Base-by-base conservation (phyloP, 176 grass and related monocot genomes). In the Paspalum notatum region DNA sequence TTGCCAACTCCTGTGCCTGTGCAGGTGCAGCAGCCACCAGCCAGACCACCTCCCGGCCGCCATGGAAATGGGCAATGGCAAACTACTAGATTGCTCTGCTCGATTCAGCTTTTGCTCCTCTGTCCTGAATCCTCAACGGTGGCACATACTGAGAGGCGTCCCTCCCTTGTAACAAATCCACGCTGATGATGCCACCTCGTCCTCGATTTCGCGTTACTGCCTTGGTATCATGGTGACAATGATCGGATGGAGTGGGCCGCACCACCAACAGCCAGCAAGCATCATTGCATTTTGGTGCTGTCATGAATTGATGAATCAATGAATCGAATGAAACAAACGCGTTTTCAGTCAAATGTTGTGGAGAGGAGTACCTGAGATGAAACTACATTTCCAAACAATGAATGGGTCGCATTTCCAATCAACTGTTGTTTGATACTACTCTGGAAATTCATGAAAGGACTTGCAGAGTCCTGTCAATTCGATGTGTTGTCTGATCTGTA, bases 221-320 rank as follows among this genome's bases (percentile, higher is more conserved):
- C 82, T 89, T 81, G 25, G 69, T 53, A 80, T 47, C 82, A 45
- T 57, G 48, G 77, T 71, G 44, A 57, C 73, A 85, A 77, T 79
- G 51, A 80, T 81, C 17, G 18, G 63, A 85, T 44, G 67, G 66
- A 77, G 62, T 79, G 54, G 16, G 61, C 48, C 9, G 44, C 17
- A 38, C 10, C 40, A 6, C 18, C 50, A 21, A 18, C 61, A 11
- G 7, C 47, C 27, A 11, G 7, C 47, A 18, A 74, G 67, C 63
- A 80, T 68, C 76, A 75, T 58, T 79, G 71, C 41, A 54, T 44
- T 85, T 38, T 66, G 40, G 16, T 63, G 53, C 68, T 41, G 12
- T 48, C 41, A 82, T 86, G 17, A 59, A 80, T 62, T 12, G 45
- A 52, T 74, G 66, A 46, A 72, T 83, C 43, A 50, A 16, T 66